Conservation (phyloP, 371 early-diverging fungal species). For the Lichtheimia ramosa region DNA sequence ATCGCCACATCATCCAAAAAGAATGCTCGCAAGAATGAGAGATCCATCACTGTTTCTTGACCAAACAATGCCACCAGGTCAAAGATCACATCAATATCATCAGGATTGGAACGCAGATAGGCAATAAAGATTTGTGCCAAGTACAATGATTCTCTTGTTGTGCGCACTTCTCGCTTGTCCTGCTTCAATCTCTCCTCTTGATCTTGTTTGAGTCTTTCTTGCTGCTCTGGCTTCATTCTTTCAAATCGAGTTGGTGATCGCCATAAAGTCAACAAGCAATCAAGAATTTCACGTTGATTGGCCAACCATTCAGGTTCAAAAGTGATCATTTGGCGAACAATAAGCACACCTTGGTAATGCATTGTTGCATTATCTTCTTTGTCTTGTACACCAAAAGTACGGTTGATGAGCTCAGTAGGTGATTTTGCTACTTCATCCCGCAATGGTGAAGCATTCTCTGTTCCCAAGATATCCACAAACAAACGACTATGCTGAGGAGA, state of each 20-base stretch:
- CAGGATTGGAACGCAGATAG: slow-evolving; percentile 58
- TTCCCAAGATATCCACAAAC: slow-evolving; percentile 70
- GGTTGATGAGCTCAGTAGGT: slow-evolving; percentile 55
- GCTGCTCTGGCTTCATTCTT: slow-evolving; percentile 44
- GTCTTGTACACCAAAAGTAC: slow-evolving; percentile 45
- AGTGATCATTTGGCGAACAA: slow-evolving; percentile 60
- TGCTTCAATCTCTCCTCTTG: too few species aligned
- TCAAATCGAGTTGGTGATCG: slow-evolving; percentile 51
- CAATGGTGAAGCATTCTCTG: slow-evolving; percentile 65
- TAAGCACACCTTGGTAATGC: slow-evolving; percentile 64
- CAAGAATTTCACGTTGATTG: slow-evolving; percentile 45
- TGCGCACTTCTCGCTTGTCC: slow-evolving; percentile 49
- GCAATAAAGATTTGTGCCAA: slow-evolving; percentile 73
- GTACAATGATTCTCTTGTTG: slow-evolving; percentile 57
- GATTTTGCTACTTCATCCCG: slow-evolving; percentile 70
- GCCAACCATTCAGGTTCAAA: slow-evolving; percentile 66
- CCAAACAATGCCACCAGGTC: slow-evolving; percentile 78
- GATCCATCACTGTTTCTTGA: slow-evolving; percentile 70
- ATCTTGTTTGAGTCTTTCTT: not conserved
- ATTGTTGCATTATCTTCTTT: slow-evolving; percentile 27
- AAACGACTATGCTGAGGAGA: slow-evolving; percentile 58
- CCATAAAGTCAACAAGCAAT: slow-evolving; percentile 60
- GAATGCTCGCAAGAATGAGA: slow-evolving; percentile 70
- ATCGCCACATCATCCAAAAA: slow-evolving; percentile 70
- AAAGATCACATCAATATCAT: slow-evolving; percentile 72